These are phyloP conservation scores for Globisporangium emineosum DNA, from an alignment of 352 stramenopile species.

Conservation along the genomic window DNA sequence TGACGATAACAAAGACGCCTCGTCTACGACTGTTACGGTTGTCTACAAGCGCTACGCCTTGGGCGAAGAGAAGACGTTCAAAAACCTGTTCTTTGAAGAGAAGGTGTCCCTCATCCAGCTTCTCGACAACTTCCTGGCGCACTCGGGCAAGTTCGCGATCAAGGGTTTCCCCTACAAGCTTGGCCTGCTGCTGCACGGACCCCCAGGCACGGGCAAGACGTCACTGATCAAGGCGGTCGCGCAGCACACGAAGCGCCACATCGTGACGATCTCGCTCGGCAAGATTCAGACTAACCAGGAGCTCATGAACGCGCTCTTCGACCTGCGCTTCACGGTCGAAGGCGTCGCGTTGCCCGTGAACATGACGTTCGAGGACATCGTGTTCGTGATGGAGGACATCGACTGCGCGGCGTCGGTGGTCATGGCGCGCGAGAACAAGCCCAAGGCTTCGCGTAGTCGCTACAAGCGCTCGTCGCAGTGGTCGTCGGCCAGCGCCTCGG, in stretches of 20 bases:
- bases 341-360: constrained; percentile 62
- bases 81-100: constrained; percentile 86
- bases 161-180: constrained; percentile 88
- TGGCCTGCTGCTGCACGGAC: constrained; percentile 83
- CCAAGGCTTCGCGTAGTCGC: not conserved
- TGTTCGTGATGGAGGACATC: constrained; percentile 91
- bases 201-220: constrained; percentile 89
- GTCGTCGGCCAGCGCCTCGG: constrained; percentile 24
- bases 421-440: constrained; percentile 25
- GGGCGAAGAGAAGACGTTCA: constrained; percentile 85
- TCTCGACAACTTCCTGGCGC: constrained; percentile 71
- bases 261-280: constrained; percentile 69
- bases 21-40: constrained; percentile 8
- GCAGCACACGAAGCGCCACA: constrained; percentile 70
- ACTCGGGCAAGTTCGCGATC: constrained; percentile 82
- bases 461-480: constrained; percentile 8
- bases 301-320: constrained; percentile 80
- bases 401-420: constrained; percentile 84
- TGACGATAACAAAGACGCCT: not conserved
- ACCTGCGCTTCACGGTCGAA: constrained; percentile 60
- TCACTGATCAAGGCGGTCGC: constrained; percentile 88
- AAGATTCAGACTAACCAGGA: constrained; percentile 84
- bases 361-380: constrained; percentile 79
- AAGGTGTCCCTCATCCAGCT: constrained; percentile 69
- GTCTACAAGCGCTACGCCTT: constrained; percentile 76